phyloP scores from a whole-genome alignment of 495 filamentous ascomycete species.

The Pyrenula aspistea region DNA sequence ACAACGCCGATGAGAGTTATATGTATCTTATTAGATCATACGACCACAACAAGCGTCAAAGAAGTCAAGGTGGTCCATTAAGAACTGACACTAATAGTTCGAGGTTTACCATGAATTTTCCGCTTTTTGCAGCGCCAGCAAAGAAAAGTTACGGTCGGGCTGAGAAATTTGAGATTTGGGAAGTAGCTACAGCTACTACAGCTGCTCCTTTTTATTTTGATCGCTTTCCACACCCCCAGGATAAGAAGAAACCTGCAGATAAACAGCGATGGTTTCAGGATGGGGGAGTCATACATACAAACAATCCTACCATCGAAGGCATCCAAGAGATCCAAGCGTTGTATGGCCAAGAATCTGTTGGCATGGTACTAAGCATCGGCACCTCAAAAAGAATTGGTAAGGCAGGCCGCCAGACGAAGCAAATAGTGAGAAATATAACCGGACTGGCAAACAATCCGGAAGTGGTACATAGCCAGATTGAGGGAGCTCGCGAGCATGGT shows the following conservation, averaged over 20 bases:
- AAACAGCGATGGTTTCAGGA: conserved; percentile 2
- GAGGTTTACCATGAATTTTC: neutral
- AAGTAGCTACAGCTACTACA: conserved; percentile 12
- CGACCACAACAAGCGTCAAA: neutral
- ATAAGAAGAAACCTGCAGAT: neutral
- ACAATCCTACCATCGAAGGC: conserved; percentile 3
- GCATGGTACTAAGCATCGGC: conserved; percentile 9
- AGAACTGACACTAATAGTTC: neutral
- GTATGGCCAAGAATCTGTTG: conserved; percentile 1
- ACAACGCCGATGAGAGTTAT: neutral
- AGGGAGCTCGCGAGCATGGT: neutral
- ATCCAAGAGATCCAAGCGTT: conserved; percentile 7
- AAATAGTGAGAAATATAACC: neutral
- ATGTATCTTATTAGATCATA: conserved; percentile 7
- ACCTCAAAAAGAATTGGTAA: conserved; percentile 1
- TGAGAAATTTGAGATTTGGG: conserved; percentile 5
- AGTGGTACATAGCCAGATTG: neutral
- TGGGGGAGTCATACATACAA: conserved; percentile 5
- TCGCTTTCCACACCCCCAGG: conserved; percentile 1
- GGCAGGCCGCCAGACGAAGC: neutral
- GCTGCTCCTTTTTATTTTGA: conserved; percentile 9
- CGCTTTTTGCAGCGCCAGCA: neutral
- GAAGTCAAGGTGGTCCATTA: neutral
- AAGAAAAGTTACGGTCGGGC: conserved; percentile 4
- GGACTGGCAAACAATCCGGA: conserved; percentile 1